phyloP scores from a whole-genome alignment of 2,329 filamentous ascomycete genomes.

The Mycosphaerella sp. region DNA sequence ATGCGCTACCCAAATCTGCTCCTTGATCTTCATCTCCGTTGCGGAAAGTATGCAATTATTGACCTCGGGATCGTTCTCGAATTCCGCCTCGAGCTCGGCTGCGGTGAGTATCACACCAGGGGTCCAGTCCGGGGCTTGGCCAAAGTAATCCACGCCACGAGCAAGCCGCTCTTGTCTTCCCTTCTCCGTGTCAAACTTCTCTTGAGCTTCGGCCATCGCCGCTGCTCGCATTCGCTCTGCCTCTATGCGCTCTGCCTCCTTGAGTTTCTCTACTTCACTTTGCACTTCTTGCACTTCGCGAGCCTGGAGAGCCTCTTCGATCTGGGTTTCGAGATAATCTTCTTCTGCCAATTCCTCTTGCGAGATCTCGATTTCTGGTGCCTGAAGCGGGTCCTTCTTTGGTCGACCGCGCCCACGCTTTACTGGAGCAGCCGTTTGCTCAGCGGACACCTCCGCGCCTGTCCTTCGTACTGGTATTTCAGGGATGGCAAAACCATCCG shows the following conservation, averaged over 20 bases:
- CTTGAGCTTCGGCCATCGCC: conserved; percentile 26
- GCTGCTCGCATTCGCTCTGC: conserved; percentile 22
- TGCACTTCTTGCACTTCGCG: conserved; percentile 27
- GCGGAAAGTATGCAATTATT: conserved; percentile 67
- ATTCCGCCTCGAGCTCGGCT: conserved; percentile 54
- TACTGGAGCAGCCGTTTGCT: conserved; percentile 15
- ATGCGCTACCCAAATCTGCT: conserved; percentile 87
- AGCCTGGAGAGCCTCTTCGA: conserved; percentile 34
- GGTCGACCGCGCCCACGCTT: conserved; percentile 33
- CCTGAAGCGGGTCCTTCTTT: conserved; percentile 29
- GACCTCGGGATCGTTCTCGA: conserved; percentile 85
- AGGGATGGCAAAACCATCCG: conserved; percentile 40
- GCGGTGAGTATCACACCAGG: conserved; percentile 23
- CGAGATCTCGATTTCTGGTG: conserved; percentile 32
- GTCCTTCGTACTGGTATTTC: conserved; percentile 19
- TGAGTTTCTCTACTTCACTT: conserved; percentile 28
- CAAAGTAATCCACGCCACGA: conserved; percentile 51
- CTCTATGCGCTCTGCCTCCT: conserved; percentile 20
- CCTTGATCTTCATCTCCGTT: conserved; percentile 73
- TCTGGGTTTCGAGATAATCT: conserved; percentile 42
- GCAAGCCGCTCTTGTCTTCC: conserved; percentile 45
- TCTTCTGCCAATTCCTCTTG: conserved; percentile 45
- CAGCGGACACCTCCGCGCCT: not conserved
- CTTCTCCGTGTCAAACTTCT: conserved; percentile 38
- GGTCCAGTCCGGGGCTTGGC: conserved; percentile 41